Base-by-base conservation (phyloP, 176 grass and related monocot genomes). In the Eleusine indica region DNA sequence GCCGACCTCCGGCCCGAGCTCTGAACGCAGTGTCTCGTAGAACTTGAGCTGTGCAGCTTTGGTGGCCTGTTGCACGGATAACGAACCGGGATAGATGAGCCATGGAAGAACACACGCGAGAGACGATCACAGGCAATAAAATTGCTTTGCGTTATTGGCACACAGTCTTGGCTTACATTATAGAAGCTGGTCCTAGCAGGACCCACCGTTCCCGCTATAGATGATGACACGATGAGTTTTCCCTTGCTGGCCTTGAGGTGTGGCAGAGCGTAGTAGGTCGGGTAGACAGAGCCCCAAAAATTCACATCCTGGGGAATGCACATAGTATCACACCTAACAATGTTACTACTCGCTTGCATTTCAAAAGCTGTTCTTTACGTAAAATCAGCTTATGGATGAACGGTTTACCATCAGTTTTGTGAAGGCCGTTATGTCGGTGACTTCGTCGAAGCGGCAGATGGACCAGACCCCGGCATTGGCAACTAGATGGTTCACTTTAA, bases 281-380 rank as follows among this genome's bases (percentile, higher is more conserved):
- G 92, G 47, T 94, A 94, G 0, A 91, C 84, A 10, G 89, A 80
- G 15, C 92, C 92, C 92, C 89, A 91, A 63, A 94, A 94, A 30
- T 94, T 94, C 41, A 94, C 84, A 28, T 89, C 92, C 92, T 94
- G 53, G 6, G 77, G 0, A 61, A 25, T 21, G 54, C 54, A 57
- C 44, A 10, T 2, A 46, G 44, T 10, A 46, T 46, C 7, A 9
- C 9, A 46, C 7, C 17, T 57, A 2, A n/a, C 8, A 57, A 7
- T 57, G 54, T 57, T 57, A 58, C 19, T 58, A n/a, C 18, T 8
- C 1, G 1, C 19, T n/a, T 8, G 6, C 18, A n/a, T n/a, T 19
- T 56, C 17, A n/a, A 8, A 7, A n/a, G 2, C 1, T 58, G 56
- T 9, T 58, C 9, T 19, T 57, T n/a, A 9, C 3, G 0, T n/a